phyloP scores from a whole-genome alignment of 495 filamentous ascomycete genomes.

The Daldinia decipiens region DNA sequence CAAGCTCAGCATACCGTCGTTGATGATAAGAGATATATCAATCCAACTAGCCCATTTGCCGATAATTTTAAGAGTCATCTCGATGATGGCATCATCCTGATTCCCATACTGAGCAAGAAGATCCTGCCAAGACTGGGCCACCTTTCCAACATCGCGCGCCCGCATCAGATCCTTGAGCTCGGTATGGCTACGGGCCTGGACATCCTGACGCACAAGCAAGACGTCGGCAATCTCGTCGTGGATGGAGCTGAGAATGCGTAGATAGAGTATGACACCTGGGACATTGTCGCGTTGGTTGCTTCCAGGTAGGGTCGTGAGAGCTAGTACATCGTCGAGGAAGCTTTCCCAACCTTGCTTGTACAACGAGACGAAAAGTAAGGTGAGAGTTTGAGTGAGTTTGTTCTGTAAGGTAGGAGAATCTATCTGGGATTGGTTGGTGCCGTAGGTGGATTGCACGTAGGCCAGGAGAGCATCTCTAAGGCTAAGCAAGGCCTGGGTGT shows the following conservation, averaged over 20 bases:
- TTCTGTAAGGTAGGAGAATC: conserved; percentile 88
- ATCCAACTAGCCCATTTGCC: conserved; percentile 98
- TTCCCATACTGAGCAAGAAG: conserved; percentile 83
- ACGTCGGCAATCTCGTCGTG: conserved; percentile 98
- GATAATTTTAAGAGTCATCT: conserved; percentile 87
- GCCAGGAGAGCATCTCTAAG: conserved; percentile 80
- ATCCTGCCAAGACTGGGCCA: conserved; percentile 89
- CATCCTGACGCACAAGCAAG: conserved; percentile 75
- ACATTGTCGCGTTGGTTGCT: conserved; percentile 70
- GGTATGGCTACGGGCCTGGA: conserved; percentile 80
- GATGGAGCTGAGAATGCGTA: conserved; percentile 84
- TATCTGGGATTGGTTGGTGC: conserved; percentile 60
- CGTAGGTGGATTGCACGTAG: conserved; percentile 80
- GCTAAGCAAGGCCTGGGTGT: conserved; percentile 70
- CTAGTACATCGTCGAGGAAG: conserved; percentile 88
- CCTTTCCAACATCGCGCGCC: conserved; percentile 82
- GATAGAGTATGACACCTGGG: conserved; percentile 82
- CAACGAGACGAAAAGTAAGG: conserved; percentile 84
- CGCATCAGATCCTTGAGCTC: conserved; percentile 90
- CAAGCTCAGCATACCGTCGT: conserved; percentile 81
- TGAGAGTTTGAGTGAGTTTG: conserved; percentile 95
- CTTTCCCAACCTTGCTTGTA: conserved; percentile 86
- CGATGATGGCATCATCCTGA: conserved; percentile 76
- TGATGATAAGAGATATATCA: conserved; percentile 91
- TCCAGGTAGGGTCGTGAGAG: conserved; percentile 68